Conservation (phyloP, 352 stramenopile genomes). For the Phytopythium cucurbitacearum region DNA sequence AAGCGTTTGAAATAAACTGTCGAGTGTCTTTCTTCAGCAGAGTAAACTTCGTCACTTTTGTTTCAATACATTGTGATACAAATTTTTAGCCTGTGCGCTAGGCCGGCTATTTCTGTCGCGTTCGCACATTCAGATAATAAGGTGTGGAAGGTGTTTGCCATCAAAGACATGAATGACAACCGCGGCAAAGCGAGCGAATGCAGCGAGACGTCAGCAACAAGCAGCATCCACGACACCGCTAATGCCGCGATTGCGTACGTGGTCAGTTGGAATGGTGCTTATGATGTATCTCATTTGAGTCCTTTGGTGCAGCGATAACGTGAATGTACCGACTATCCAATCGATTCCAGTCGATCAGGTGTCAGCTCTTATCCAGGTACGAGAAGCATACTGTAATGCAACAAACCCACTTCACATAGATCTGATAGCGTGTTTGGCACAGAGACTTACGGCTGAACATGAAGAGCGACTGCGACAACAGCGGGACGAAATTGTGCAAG, state of each 20-base stretch:
- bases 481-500: slow-evolving; percentile 50
- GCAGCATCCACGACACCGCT: no score
- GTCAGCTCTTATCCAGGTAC: slow-evolving; percentile 5
- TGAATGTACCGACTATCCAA: no score
- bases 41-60: not conserved
- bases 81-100: not conserved
- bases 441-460: slow-evolving; percentile 24
- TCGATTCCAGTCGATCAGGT: slow-evolving; percentile 5
- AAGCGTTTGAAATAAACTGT: no score
- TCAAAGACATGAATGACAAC: no score
- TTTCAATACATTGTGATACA: not conserved
- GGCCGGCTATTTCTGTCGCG: not conserved
- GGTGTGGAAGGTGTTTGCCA: no score
- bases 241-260: no score
- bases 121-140: not conserved
- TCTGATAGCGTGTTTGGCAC: not conserved
- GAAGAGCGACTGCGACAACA: slow-evolving; percentile 45
- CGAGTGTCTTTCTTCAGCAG: not conserved
- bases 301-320: not conserved
- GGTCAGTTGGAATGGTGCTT: no score
- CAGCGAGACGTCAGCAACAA: no score
- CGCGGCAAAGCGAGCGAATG: not conserved
- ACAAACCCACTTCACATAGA: no score
- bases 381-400: not conserved
- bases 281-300: not conserved